A percentile compares a stretch with the other conserved stretches of the same genome.
Evolutionary conservation across 768 basidiomycete species (phyloP).

Genomic region (Mycena indigotica): DNA sequence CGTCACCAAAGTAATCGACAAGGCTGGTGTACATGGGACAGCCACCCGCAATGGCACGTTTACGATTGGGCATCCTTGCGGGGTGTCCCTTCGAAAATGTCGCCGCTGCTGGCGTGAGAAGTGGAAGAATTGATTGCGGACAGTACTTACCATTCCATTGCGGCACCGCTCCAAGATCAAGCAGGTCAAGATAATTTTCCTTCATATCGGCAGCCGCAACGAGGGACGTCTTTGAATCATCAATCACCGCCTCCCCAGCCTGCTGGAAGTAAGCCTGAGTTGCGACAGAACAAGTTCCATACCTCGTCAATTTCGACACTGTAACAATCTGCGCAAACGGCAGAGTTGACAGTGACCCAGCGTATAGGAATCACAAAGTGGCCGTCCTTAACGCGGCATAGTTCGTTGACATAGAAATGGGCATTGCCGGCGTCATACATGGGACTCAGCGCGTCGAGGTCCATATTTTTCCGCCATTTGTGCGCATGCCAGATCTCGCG

Average conservation of each 20-base stretch:
- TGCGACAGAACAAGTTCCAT: background rate
- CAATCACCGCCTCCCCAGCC: slow-evolving; percentile 2
- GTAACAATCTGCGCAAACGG: slow-evolving; percentile 12
- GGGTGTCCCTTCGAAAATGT: slow-evolving; percentile 26
- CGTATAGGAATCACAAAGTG: slow-evolving; percentile 19
- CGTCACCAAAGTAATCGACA: slow-evolving; percentile 40
- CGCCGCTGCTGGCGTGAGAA: background rate
- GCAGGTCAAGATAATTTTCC: background rate
- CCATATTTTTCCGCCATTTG: slow-evolving; percentile 9
- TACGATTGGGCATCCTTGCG: slow-evolving; percentile 37
- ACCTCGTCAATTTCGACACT: background rate
- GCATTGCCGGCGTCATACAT: slow-evolving; percentile 10
- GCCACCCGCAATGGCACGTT: slow-evolving; percentile 32
- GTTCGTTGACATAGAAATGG: slow-evolving; percentile 25
- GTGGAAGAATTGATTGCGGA: background rate
- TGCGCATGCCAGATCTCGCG: slow-evolving; percentile 18
- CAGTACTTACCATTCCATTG: slow-evolving; percentile 5
- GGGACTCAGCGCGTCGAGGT: slow-evolving; percentile 3
- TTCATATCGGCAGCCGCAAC: slow-evolving; percentile 1
- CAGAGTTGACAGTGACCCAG: slow-evolving; percentile 19
- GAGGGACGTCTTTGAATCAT: slow-evolving; percentile 1
- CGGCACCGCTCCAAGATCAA: slow-evolving; percentile 1
- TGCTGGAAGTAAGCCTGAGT: background rate
- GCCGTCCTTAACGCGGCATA: slow-evolving; percentile 9
- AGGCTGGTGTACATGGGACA: slow-evolving; percentile 35